A percentile compares a stretch with the other conserved stretches of the same genome.
phyloP scores from a whole-genome alignment of 257 asterid species.

The Parsonsia alboflavescens region DNA sequence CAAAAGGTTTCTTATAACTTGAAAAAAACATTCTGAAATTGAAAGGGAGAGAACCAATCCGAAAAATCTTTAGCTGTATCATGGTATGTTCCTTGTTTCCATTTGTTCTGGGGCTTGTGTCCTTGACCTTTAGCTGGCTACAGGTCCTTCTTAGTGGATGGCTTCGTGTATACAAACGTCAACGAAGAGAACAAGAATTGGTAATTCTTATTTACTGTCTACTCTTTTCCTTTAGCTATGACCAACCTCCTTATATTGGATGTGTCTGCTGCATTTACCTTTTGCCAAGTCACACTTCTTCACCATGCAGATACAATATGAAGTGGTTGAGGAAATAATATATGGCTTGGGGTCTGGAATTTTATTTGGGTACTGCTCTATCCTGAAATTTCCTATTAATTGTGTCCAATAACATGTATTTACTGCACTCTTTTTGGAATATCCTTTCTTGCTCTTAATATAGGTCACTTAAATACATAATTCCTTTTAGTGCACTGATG shows the following conservation, averaged over 20 bases:
- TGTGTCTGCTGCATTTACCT: slow-evolving; percentile 14
- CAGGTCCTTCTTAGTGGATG: slow-evolving; percentile 92
- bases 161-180: slow-evolving; percentile 84
- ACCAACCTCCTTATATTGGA: background rate
- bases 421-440: background rate
- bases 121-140: slow-evolving; percentile 7
- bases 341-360: slow-evolving; percentile 96
- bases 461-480: background rate
- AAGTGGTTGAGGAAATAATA: slow-evolving; percentile 91
- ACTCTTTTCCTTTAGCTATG: background rate
- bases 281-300: slow-evolving; percentile 18
- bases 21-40: background rate
- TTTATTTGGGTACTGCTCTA: slow-evolving; percentile 67
- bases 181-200: slow-evolving; percentile 93
- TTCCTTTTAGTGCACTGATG: background rate
- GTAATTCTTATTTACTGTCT: slow-evolving; percentile 30
- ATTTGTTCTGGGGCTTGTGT: background rate
- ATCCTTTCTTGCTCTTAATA: background rate
- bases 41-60: background rate
- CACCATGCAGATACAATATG: slow-evolving; percentile 81
- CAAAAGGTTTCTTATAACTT: background rate
- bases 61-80: background rate
- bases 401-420: background rate
- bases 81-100: background rate
- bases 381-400: slow-evolving; percentile 10